Evolutionary conservation across 2,329 filamentous ascomycete species (phyloP).

Genomic region (Penicillium sp.): DNA sequence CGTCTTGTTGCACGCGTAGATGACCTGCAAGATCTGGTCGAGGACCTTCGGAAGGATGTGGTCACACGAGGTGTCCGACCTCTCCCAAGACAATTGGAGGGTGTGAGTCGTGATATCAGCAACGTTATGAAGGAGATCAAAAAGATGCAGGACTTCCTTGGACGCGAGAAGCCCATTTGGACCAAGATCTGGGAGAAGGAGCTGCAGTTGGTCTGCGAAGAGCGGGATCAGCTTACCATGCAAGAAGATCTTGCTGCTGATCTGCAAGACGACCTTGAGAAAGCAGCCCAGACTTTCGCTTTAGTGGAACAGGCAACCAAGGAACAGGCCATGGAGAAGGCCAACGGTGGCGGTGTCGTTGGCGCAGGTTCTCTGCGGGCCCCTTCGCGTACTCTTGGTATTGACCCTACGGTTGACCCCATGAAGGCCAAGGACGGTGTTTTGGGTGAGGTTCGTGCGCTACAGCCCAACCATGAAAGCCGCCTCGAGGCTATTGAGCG

Average conservation of each 20-base stretch:
- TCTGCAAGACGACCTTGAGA: conserved; percentile 90
- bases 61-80: conserved; percentile 90
- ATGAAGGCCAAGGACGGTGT: conserved; percentile 85
- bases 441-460: conserved; percentile 85
- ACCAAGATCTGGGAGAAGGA: conserved; percentile 99
- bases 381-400: conserved; percentile 53
- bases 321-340: conserved; percentile 78
- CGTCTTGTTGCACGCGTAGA: conserved; percentile 89
- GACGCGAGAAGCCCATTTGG: conserved; percentile 91
- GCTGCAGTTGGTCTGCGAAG: conserved; percentile 91
- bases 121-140: conserved; percentile 80
- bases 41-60: conserved; percentile 96
- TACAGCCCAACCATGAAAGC: conserved; percentile 92
- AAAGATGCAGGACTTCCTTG: conserved; percentile 91
- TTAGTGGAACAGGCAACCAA: conserved; percentile 98
- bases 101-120: conserved; percentile 84
- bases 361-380: conserved; percentile 44
- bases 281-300: conserved; percentile 88
- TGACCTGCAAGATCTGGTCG: conserved; percentile 93
- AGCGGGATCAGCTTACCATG: conserved; percentile 89
- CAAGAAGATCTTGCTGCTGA: conserved; percentile 94
- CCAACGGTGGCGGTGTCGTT: conserved; percentile 42
- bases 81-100: conserved; percentile 83
- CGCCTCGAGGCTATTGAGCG: conserved; percentile 93
- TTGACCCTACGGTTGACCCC: conserved; percentile 64